Conservation (phyloP, 345 rosid species). For the Rhodamnia argentea region DNA sequence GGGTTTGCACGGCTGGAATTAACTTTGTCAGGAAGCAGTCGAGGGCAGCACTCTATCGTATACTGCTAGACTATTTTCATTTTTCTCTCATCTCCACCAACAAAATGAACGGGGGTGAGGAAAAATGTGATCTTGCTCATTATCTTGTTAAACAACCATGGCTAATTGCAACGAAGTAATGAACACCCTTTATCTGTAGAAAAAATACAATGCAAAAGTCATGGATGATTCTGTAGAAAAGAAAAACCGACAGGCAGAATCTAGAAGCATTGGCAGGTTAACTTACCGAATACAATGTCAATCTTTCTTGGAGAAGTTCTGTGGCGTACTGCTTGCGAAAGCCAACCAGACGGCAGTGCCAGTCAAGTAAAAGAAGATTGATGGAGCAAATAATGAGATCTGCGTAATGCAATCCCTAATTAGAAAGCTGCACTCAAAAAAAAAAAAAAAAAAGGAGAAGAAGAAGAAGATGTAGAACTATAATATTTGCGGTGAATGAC, state of each 20-base stretch:
- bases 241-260: not conserved
- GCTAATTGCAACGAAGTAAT: not conserved
- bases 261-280: not conserved
- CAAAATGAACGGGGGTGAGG: not conserved
- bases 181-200: not conserved
- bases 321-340: conserved; percentile 87
- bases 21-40: not conserved
- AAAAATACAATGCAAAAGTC: not conserved
- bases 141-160: not conserved
- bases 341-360: conserved; percentile 82
- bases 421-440: not conserved
- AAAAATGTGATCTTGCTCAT: not conserved
- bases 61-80: not conserved
- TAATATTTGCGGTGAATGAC: not conserved
- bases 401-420: conserved; percentile 8
- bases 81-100: not conserved
- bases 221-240: not conserved
- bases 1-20: not conserved
- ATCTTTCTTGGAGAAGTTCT: conserved; percentile 43
- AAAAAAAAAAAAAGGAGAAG: not conserved
- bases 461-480: not conserved
- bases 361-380: conserved; percentile 89
- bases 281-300: not conserved
- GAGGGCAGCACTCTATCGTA: not conserved
- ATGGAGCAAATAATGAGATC: conserved; percentile 78